Evolutionary conservation across 2,329 filamentous ascomycete species (phyloP).

Genomic region (Sporothrix dimorphospora): DNA sequence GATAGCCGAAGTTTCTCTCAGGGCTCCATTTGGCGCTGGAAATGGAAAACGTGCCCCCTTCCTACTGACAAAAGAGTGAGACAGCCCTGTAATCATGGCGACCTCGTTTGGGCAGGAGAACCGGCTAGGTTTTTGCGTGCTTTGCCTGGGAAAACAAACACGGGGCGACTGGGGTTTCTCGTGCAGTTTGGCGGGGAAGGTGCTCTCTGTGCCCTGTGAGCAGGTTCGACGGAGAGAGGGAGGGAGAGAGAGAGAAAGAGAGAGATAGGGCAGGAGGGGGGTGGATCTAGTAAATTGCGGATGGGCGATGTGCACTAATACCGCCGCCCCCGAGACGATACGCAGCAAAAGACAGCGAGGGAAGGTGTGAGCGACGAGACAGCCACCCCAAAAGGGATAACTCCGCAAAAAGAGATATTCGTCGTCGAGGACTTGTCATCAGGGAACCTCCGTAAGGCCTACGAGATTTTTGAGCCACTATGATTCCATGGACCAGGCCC

Average conservation of each 20-base stretch:
- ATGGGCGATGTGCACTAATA: background rate
- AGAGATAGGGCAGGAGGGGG: constrained; percentile 18
- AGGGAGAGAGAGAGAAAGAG: no score
- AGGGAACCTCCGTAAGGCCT: background rate
- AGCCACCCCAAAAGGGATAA: background rate
- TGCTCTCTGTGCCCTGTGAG: background rate
- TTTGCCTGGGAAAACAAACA: constrained; percentile 20
- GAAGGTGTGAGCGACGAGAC: constrained; percentile 11
- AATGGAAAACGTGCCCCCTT: constrained; percentile 5
- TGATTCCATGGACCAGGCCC: background rate
- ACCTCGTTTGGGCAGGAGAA: background rate
- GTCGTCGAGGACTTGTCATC: background rate
- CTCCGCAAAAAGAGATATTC: background rate
- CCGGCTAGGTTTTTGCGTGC: background rate
- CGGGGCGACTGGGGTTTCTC: constrained; percentile 18
- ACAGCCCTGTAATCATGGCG: background rate
- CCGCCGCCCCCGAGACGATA: constrained; percentile 11
- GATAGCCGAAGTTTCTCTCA: constrained; percentile 7
- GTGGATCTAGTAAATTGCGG: constrained; percentile 16
- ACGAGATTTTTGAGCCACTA: background rate
- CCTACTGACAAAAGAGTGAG: background rate
- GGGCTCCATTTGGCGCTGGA: background rate
- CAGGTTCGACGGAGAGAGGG: no score
- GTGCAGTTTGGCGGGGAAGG: constrained; percentile 17
- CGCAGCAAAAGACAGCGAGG: constrained; percentile 1